Evolutionary conservation across 2,329 filamentous ascomycete species (phyloP), one percentile per base, ranked within the genome.

Genomic region (Falciphora oryzae): DNA sequence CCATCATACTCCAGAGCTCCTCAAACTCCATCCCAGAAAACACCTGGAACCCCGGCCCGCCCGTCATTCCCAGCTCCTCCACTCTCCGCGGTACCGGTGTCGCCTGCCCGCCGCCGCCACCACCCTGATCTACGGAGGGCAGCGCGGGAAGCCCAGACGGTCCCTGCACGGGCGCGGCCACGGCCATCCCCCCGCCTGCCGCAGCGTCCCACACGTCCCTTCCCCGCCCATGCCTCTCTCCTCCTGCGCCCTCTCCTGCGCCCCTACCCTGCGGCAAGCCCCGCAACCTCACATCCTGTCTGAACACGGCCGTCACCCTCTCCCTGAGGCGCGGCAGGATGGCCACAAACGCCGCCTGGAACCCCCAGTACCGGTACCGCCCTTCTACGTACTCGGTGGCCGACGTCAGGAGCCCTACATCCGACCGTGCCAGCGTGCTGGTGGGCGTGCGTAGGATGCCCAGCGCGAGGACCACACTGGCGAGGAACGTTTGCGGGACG

Each of bases 381-480:
- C 69, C 68, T 57, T 70, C 69, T 16, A 66, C 66, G 35, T 67
- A 67, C 57, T 66, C 65, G 1, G 68, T 67, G 22, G 68, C 68
- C 13, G 65, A 61, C 18, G 62, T 60, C 25, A 70, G 38, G 0
- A 70, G 65, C 66, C 69, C 67, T 18, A 70, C 59, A 29, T 70
- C 69, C 25, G 69, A 64, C 27, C 69, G 64, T 6, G 68, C 69
- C 53, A 71, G 66, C 14, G 68, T 64, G 5, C 64, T 64, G 13
- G 65, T 50, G 1, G 69, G 69, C 27, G 68, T 64, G 7, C 66
- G 65, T 3, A 71, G 61, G 28, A 71, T 67, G 35, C 65, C 59
- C 11, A 71, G 64, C 0, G 69, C 68, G 18, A 71, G 65, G 2
- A 69, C 69, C 6, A 69, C 63, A 8, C 68, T 67, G 1, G 67